Evolutionary conservation across 2,329 filamentous ascomycete genomes (phyloP).

Genomic region (Sphaceloma murrayae): DNA sequence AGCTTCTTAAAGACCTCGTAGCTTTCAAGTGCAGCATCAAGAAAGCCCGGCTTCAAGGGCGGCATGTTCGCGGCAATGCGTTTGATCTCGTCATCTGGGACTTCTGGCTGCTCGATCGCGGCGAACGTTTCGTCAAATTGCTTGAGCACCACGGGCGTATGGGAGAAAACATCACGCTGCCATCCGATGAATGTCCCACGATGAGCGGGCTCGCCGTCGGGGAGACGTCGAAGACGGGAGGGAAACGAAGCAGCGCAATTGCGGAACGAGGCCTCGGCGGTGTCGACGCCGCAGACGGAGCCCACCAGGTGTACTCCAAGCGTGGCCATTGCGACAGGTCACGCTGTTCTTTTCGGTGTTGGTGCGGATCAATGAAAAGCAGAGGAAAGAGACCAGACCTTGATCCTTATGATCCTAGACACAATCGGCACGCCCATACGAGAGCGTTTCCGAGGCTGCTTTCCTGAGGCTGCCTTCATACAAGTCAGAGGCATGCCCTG

Average conservation of each 20-base stretch:
- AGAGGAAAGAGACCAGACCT: background rate
- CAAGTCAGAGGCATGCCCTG: no score
- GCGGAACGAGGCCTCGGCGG: conserved; percentile 28
- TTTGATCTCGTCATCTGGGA: conserved; percentile 12
- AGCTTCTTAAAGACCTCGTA: conserved; percentile 28
- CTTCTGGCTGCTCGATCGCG: background rate
- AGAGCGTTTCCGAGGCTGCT: no score
- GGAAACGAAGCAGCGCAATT: conserved; percentile 26
- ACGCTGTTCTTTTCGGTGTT: background rate
- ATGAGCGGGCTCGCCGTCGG: conserved; percentile 35
- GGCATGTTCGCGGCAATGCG: conserved; percentile 15
- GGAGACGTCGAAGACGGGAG: conserved; percentile 30
- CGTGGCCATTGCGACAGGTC: background rate
- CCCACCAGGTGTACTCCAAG: conserved; percentile 31
- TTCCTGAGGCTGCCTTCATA: no score
- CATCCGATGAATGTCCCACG: conserved; percentile 30
- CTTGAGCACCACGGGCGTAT: conserved; percentile 4
- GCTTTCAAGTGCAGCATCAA: conserved; percentile 27
- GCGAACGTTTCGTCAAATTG: conserved; percentile 5
- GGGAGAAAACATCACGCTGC: conserved; percentile 28
- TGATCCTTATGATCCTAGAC: no score
- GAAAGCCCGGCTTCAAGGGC: conserved; percentile 27
- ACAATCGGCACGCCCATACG: no score
- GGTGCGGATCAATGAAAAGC: background rate
- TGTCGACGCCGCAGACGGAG: conserved; percentile 30